Percentiles rank a stretch among this genome's conserved stretches.
phyloP scores from a whole-genome alignment of 805 yeast species.

The Wickerhamomyces kurtzmanii region DNA sequence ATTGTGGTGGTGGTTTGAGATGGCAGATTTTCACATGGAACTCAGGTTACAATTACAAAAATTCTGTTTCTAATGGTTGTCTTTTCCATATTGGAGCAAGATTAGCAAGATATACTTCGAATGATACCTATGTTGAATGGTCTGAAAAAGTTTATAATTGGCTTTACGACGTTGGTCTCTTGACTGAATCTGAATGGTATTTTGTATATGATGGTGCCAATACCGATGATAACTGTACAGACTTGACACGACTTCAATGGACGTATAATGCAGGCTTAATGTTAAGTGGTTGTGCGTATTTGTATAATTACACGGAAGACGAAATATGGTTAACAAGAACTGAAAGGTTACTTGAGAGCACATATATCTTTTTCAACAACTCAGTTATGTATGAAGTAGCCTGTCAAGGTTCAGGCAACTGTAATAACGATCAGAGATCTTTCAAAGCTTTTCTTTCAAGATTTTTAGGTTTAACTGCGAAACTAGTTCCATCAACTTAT shows the following conservation, averaged over 20 bases:
- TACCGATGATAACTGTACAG: slow-evolving; percentile 38
- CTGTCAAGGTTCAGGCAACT: slow-evolving; percentile 45
- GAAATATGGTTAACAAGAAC: slow-evolving; percentile 50
- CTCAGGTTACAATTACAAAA: slow-evolving; percentile 79
- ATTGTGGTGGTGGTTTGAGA: slow-evolving; percentile 72
- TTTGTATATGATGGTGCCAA: slow-evolving; percentile 56
- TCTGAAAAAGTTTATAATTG: slow-evolving; percentile 72
- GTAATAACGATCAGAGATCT: slow-evolving; percentile 68
- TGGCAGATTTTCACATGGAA: slow-evolving; percentile 93
- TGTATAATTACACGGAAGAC: slow-evolving; percentile 54
- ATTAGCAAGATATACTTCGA: slow-evolving; percentile 68
- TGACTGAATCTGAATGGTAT: slow-evolving; percentile 26
- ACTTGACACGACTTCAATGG: slow-evolving; percentile 51
- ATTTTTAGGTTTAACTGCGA: slow-evolving; percentile 52
- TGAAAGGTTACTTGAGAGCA: slow-evolving; percentile 31
- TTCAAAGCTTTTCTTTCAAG: slow-evolving; percentile 65
- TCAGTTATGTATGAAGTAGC: slow-evolving; percentile 61
- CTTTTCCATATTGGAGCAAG: slow-evolving; percentile 77
- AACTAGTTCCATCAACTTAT: slow-evolving; percentile 45
- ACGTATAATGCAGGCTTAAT: slow-evolving; percentile 65
- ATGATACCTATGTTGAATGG: slow-evolving; percentile 62
- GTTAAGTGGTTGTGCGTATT: slow-evolving; percentile 59
- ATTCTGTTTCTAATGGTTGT: slow-evolving; percentile 81
- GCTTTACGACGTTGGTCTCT: slow-evolving; percentile 41
- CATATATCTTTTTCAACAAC: slow-evolving; percentile 48